Percentiles rank a stretch among this genome's conserved stretches.
Evolutionary conservation across 805 yeast species (phyloP).

Genomic region (Candida montana): DNA sequence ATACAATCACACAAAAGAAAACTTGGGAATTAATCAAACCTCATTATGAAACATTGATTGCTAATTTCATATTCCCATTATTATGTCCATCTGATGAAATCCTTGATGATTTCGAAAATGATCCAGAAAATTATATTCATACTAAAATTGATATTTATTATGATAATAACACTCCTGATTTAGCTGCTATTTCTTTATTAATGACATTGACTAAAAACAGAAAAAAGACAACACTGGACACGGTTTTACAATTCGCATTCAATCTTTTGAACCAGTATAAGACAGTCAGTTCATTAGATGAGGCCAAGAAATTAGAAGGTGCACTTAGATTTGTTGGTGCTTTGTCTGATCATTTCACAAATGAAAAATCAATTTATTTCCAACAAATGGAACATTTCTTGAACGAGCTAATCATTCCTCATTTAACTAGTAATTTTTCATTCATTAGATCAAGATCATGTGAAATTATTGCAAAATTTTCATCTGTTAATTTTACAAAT

Average conservation of each 20-base stretch:
- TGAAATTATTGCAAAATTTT: slow-evolving; percentile 60
- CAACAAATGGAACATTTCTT: slow-evolving; percentile 68
- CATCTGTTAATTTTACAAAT: slow-evolving; percentile 50
- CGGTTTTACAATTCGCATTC: slow-evolving; percentile 57
- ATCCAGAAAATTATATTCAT: slow-evolving; percentile 85
- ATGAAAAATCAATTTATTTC: slow-evolving; percentile 50
- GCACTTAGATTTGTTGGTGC: slow-evolving; percentile 74
- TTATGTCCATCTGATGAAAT: slow-evolving; percentile 64
- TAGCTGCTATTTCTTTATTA: slow-evolving; percentile 72
- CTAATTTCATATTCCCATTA: slow-evolving; percentile 71
- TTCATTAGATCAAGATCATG: slow-evolving; percentile 75
- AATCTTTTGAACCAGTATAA: slow-evolving; percentile 36
- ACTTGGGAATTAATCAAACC: slow-evolving; percentile 68
- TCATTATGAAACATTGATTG: slow-evolving; percentile 56
- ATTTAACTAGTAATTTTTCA: slow-evolving; percentile 52
- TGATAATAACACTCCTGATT: slow-evolving; percentile 64
- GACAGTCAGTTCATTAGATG: slow-evolving; percentile 32
- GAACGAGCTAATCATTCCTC: slow-evolving; percentile 61
- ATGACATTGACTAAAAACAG: slow-evolving; percentile 68
- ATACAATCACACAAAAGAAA: slow-evolving; percentile 48
- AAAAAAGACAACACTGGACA: slow-evolving; percentile 51
- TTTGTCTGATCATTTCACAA: slow-evolving; percentile 53
- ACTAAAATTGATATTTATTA: slow-evolving; percentile 59
- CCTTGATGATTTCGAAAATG: slow-evolving; percentile 73
- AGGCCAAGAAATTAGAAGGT: slow-evolving; percentile 71